Evolutionary conservation across 1,139 yeast genomes (phyloP), one percentile per base, ranked within the genome.

Genomic region (Taphrina flavorubra): DNA sequence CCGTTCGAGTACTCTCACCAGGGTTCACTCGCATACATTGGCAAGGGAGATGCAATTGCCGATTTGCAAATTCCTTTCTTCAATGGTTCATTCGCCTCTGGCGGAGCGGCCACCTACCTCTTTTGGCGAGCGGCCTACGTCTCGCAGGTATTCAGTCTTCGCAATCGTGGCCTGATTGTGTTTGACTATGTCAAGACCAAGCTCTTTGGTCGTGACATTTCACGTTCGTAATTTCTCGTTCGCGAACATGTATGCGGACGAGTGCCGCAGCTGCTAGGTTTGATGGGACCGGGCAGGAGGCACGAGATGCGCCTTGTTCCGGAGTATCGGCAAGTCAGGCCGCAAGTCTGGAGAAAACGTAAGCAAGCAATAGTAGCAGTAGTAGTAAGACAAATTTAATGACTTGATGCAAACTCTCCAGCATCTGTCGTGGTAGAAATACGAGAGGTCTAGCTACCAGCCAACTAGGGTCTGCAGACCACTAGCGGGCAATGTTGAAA

Each of bases 101-200:
- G 96, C 72, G 97, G 97, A 75, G 84, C 90, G 56, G 82, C 90
- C 78, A 90, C 97, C 63, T 92, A 88, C 83, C 83, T 90, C 79
- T 88, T 92, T 85, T 92, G 97, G 97, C 88, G 96, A 81, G 87
- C 92, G 49, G 96, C 96, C 61, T 92, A 92, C 80, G 85, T 92
- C 74, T 87, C 90, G 80, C 92, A 92, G 97, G 89, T 95, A 81
- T 87, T 92, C 79, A 87, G 95, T 67, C 87, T 89, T 76, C 87
- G 92, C 81, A 91, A 90, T 83, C 92, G 90, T 84, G 82, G 90
- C 73, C 84, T 91, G 77, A 96, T 92, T 70, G 84, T 87, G 73
- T 81, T 89, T 76, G 97, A 92, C 79, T 92, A 97, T 97, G 77
- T 86, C 74, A 92, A 91, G 83, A 89, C 90, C 72, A 84, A 87